Evolutionary conservation across 306 rosid species (phyloP).

Genomic region (Sindora glabra): DNA sequence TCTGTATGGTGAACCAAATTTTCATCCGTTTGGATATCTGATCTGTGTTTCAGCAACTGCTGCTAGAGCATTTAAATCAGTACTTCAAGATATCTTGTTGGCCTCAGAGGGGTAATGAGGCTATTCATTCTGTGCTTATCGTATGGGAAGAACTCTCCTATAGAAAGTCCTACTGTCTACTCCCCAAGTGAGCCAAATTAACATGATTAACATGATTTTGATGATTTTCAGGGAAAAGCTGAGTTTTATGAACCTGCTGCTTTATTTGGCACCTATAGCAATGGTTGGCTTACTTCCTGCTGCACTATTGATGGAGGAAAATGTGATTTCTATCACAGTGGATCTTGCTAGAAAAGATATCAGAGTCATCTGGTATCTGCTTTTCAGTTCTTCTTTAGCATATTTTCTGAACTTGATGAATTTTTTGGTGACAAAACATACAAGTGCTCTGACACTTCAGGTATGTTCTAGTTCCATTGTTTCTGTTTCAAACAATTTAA

Average conservation of each 20-base stretch:
- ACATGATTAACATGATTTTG: background rate
- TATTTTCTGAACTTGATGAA: slow-evolving; percentile 35
- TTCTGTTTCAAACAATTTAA: background rate
- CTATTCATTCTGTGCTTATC: background rate
- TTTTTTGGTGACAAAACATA: slow-evolving; percentile 42
- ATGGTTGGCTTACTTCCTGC: slow-evolving; percentile 31
- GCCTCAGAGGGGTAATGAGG: slow-evolving; percentile 33
- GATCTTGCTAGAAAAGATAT: slow-evolving; percentile 29
- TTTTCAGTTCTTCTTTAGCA: slow-evolving; percentile 38
- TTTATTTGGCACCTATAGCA: slow-evolving; percentile 46
- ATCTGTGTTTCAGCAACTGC: slow-evolving; percentile 32
- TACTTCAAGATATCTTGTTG: slow-evolving; percentile 36
- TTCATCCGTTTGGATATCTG: slow-evolving; percentile 34
- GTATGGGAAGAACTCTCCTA: background rate
- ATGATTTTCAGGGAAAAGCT: slow-evolving; percentile 27
- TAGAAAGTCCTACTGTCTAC: background rate
- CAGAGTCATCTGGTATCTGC: slow-evolving; percentile 33
- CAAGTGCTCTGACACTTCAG: slow-evolving; percentile 49
- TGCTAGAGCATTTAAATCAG: slow-evolving; percentile 43
- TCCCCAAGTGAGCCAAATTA: background rate
- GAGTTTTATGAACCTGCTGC: slow-evolving; percentile 38
- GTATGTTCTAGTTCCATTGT: slow-evolving; percentile 13
- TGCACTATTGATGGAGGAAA: slow-evolving; percentile 31
- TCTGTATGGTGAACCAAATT: slow-evolving; percentile 38
- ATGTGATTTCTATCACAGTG: slow-evolving; percentile 29